phyloP scores from a whole-genome alignment of 108 stramenopile species.

The Skeletonema marinoi region DNA sequence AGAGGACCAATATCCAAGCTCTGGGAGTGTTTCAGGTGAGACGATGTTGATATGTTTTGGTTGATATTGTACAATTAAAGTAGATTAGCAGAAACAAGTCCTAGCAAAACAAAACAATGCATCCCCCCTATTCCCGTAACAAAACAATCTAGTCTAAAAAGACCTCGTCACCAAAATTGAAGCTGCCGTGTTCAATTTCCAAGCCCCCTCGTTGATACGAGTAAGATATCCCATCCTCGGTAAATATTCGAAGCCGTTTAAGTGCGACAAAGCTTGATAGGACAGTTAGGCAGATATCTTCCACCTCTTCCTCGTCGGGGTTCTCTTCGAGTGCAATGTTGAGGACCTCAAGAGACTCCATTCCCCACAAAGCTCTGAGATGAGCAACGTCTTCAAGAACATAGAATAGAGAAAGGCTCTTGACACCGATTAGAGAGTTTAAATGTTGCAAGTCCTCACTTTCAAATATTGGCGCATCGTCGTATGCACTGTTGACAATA shows the following conservation, averaged over 20 bases:
- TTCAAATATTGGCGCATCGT: slow-evolving; percentile 28
- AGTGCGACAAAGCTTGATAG: slow-evolving; percentile 18
- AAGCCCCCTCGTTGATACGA: slow-evolving; percentile 10
- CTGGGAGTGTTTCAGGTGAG: not conserved
- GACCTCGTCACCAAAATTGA: slow-evolving; percentile 38
- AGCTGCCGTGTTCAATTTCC: slow-evolving; percentile 29
- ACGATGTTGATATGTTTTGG: not conserved
- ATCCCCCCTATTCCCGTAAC: not conserved
- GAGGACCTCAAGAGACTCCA: slow-evolving; percentile 29
- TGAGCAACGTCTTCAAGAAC: slow-evolving; percentile 23
- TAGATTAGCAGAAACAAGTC: not conserved
- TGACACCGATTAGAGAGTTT: slow-evolving; percentile 18
- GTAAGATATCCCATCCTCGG: slow-evolving; percentile 30
- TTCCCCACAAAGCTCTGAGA: slow-evolving; percentile 22
- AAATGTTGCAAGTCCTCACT: slow-evolving; percentile 25
- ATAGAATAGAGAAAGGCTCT: slow-evolving; percentile 42
- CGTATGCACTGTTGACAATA: slow-evolving; percentile 31
- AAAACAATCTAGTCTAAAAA: not conserved
- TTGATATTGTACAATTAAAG: slow-evolving; percentile 1
- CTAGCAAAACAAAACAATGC: not conserved
- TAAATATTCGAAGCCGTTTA: slow-evolving; percentile 28
- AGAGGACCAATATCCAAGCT: not conserved
- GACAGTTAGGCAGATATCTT: slow-evolving; percentile 23
- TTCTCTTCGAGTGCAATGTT: slow-evolving; percentile 38
- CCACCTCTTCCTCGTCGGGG: slow-evolving; percentile 15